Conservation (phyloP, 2,329 filamentous ascomycete genomes). For the Pseudohalonectria lignicola region DNA sequence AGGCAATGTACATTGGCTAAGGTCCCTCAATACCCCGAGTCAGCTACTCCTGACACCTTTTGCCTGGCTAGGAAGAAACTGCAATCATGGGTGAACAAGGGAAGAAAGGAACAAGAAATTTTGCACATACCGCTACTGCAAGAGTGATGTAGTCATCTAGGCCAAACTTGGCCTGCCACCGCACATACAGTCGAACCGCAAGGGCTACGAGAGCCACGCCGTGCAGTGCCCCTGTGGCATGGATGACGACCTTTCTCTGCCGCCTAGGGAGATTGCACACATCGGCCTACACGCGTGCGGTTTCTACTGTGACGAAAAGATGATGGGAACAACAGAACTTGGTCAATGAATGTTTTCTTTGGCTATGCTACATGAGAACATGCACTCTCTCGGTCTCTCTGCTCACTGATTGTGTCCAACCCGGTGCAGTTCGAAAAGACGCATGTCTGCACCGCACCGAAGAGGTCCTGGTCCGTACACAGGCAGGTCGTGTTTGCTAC, state of each 20-base stretch:
- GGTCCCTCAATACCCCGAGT: too few relatives aligned
- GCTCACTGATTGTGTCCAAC: constrained; percentile 1
- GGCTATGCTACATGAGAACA: too few relatives aligned
- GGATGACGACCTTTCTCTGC: constrained; percentile 19
- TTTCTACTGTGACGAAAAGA: constrained; percentile 9
- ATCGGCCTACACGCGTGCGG: constrained; percentile 18
- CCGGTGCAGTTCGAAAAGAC: constrained; percentile 1
- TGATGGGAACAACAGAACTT: too few relatives aligned
- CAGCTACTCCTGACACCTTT: too few relatives aligned
- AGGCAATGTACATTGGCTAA: constrained; percentile 17
- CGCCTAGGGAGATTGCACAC: constrained; percentile 19
- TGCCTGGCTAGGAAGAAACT: too few relatives aligned
- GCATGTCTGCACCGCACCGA: neutral
- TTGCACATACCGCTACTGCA: constrained; percentile 18
- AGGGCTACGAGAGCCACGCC: constrained; percentile 20
- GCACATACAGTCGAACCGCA: constrained; percentile 23
- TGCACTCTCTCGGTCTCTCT: neutral
- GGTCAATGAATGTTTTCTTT: too few relatives aligned
- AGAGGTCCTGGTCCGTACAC: neutral
- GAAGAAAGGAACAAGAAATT: too few relatives aligned
- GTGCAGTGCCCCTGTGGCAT: constrained; percentile 23
- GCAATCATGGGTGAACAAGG: neutral
- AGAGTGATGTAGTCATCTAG: constrained; percentile 28
- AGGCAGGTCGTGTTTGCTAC: constrained; percentile 1
- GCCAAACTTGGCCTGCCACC: constrained; percentile 20